Evolutionary conservation across 1,139 yeast genomes (phyloP).

Genomic region (Nematodospora anomalae): DNA sequence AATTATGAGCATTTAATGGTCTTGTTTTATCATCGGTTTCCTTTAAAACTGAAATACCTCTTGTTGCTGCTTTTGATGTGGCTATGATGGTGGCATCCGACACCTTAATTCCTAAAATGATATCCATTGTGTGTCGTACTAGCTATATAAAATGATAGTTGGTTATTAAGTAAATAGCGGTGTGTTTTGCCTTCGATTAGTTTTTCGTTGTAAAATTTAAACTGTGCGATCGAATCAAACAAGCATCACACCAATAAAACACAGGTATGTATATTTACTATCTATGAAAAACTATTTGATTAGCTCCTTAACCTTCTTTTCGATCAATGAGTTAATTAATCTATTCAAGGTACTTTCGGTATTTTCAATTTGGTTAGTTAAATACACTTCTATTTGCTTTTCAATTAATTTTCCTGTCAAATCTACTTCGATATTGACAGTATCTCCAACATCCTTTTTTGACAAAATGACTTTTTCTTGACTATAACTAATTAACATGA

Average conservation of each 20-base stretch:
- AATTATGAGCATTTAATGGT: constrained; percentile 67
- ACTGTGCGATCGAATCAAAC: no score
- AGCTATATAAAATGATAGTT: background rate
- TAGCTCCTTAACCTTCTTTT: constrained; percentile 38
- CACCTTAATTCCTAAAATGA: constrained; percentile 82
- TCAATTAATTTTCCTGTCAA: constrained; percentile 89
- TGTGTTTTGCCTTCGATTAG: background rate
- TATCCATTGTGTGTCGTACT: constrained; percentile 90
- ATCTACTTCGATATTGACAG: constrained; percentile 91
- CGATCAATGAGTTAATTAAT: constrained; percentile 53
- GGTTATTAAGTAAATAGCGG: background rate
- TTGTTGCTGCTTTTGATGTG: constrained; percentile 88
- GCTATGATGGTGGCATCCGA: constrained; percentile 82
- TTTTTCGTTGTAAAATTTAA: background rate
- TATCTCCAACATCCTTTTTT: constrained; percentile 56
- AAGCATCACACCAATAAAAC: no score
- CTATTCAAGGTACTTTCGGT: constrained; percentile 37
- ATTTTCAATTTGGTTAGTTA: constrained; percentile 55
- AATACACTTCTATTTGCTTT: constrained; percentile 66
- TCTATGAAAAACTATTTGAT: constrained; percentile 7
- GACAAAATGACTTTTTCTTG: constrained; percentile 81
- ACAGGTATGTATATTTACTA: no score
- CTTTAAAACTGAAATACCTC: constrained; percentile 90
- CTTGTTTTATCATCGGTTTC: constrained; percentile 88
- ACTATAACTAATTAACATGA: constrained; percentile 90